Evolutionary conservation across 1,284 basidiomycete genomes (phyloP), one percentile per base, ranked within the genome.

Genomic region (Wolfiporia cocos): DNA sequence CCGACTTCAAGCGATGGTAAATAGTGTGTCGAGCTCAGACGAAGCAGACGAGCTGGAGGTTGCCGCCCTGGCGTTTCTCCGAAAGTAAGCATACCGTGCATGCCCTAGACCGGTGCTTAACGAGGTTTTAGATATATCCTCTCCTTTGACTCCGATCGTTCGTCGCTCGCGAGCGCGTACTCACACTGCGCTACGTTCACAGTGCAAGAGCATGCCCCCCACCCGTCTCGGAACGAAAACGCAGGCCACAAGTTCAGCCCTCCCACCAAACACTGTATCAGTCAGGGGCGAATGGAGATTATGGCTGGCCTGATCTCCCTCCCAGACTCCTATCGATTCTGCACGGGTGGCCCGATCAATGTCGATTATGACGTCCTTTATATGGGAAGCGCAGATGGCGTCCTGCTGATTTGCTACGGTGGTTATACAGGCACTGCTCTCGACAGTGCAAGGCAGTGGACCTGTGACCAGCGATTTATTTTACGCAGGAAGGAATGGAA

Each of bases 401-500:
- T 54, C 17, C 47, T 63, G 34, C 47, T 62, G 5, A 46, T 55
- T 5, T 55, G 52, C 34, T 49, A 57, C 26, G 44, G 46, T 10
- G 42, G 37, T 15, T 37, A 40, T 19, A 20, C 41, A 14, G 41
- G 32, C 3, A n/a, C n/a, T n/a, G n/a, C n/a, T n/a, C n/a, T n/a
- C n/a, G n/a, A n/a, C n/a, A n/a, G n/a, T n/a, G n/a, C n/a, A n/a
- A n/a, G n/a, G n/a, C 35, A 15, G 15, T 50, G 51, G 37, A 44
- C 47, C 11, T 57, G 49, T 43, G 52, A 56, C 20, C 56, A 59
- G 51, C 53, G 58, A n/a, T 72, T 70, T 44, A 46, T 59, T 4
- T 54, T 70, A 4, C 50, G 60, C 31, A 55, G 56, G 42, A 58
- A 58, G 29, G 60, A 58, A n/a, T 41, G 53, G 39, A 63, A 69